Conservation (phyloP, 208 protist species). For the Polymyxa betae region DNA sequence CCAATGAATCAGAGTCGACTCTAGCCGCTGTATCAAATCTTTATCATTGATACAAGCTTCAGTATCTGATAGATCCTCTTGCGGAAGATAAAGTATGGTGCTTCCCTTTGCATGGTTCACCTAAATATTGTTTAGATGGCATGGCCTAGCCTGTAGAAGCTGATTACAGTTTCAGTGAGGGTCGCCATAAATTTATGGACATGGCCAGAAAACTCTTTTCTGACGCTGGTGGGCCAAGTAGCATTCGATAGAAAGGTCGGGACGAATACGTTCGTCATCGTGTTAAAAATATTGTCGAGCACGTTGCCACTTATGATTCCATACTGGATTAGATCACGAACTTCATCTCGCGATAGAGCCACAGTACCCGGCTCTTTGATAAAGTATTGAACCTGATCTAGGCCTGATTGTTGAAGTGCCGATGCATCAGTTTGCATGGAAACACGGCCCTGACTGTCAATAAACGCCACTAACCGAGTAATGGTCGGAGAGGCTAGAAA, state of each 20-base stretch:
- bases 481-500: conserved; percentile 45
- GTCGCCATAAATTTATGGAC: conserved; percentile 95
- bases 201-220: conserved; percentile 69
- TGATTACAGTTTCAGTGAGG: conserved; percentile 90
- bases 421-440: conserved; percentile 13
- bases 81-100: conserved; percentile 96
- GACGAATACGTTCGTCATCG: conserved; percentile 61
- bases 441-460: background rate
- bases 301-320: background rate
- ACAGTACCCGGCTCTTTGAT: conserved; percentile 3
- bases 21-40: conserved; percentile 92
- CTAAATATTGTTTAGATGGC: conserved; percentile 60
- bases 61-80: conserved; percentile 78
- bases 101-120: conserved; percentile 74
- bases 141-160: conserved; percentile 37
- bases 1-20: conserved; percentile 96
- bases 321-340: conserved; percentile 14
- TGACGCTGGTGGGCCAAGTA: conserved; percentile 57
- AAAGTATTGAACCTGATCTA: conserved; percentile 48
- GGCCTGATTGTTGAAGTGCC: background rate
- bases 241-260: conserved; percentile 59
- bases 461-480: conserved; percentile 24
- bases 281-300: conserved; percentile 49
- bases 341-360: background rate
- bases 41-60: conserved; percentile 79